phyloP scores from a whole-genome alignment of 2,329 filamentous ascomycete genomes.

The Coccinonectria pachysandricola region DNA sequence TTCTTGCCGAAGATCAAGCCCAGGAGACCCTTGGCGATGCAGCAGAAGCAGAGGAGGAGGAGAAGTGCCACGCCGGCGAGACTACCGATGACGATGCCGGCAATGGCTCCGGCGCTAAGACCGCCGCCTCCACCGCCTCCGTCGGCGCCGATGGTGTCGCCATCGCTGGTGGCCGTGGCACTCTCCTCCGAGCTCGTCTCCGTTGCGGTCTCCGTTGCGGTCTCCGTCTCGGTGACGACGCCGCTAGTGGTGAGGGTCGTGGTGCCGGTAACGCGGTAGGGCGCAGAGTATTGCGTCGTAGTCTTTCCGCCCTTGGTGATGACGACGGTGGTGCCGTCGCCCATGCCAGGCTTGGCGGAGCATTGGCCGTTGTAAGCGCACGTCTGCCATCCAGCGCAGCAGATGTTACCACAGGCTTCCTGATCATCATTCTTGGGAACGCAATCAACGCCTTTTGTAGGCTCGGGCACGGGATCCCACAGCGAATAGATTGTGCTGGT shows the following conservation, averaged over 20 bases:
- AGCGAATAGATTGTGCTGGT: constrained; percentile 48
- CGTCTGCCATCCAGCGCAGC: constrained; percentile 60
- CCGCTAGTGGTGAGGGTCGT: constrained; percentile 45
- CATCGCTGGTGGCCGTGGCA: constrained; percentile 29
- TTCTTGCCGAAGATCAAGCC: constrained; percentile 52
- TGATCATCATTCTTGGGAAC: constrained; percentile 41
- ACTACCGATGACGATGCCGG: constrained; percentile 69
- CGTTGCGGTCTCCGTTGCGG: constrained; percentile 41
- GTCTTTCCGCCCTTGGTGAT: constrained; percentile 36
- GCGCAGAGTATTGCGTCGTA: constrained; percentile 44
- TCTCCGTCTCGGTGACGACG: constrained; percentile 36
- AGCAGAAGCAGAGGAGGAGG: constrained; percentile 64
- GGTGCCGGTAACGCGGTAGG: constrained; percentile 43
- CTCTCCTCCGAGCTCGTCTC: constrained; percentile 27
- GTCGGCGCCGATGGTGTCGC: constrained; percentile 26
- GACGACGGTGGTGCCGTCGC: constrained; percentile 30
- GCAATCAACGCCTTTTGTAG: constrained; percentile 37
- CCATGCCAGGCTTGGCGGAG: constrained; percentile 39
- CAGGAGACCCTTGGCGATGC: constrained; percentile 54
- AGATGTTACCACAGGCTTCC: constrained; percentile 56
- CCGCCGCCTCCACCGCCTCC: constrained; percentile 31
- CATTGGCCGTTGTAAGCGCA: constrained; percentile 53
- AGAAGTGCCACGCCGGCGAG: constrained; percentile 58
- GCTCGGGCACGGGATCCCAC: constrained; percentile 34
- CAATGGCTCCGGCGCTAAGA: constrained; percentile 64